Evolutionary conservation across 2,329 filamentous ascomycete genomes (phyloP).

Genomic region (Exophiala bonariae): DNA sequence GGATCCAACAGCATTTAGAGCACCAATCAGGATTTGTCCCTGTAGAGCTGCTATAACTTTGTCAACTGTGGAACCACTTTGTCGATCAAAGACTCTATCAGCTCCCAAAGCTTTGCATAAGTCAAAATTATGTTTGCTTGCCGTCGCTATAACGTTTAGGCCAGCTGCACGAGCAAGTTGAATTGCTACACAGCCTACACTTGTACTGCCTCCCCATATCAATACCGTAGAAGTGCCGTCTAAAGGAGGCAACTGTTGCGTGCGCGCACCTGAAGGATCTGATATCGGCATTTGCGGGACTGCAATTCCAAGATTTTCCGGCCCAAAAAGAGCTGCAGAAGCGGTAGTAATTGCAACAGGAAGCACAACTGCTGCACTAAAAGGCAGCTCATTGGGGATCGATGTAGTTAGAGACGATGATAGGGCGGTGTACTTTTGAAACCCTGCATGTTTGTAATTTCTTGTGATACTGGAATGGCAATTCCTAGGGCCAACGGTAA

Average conservation of each 20-base stretch:
- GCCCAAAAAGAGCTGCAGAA: conserved; percentile 29
- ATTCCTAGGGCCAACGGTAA: neutral
- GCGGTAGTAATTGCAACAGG: conserved; percentile 34
- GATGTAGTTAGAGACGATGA: conserved; percentile 18
- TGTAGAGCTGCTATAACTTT: conserved; percentile 16
- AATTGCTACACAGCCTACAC: conserved; percentile 46
- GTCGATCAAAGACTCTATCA: conserved; percentile 45
- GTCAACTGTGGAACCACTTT: conserved; percentile 16
- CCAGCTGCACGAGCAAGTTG: conserved; percentile 43
- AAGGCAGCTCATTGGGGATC: conserved; percentile 31
- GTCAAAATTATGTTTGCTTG: conserved; percentile 42
- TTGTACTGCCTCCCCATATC: conserved; percentile 53
- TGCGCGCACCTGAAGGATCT: neutral
- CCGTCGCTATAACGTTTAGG: conserved; percentile 40
- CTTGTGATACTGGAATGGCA: conserved; percentile 8
- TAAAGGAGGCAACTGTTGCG: conserved; percentile 21
- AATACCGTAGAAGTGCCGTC: conserved; percentile 36
- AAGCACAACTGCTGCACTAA: conserved; percentile 31
- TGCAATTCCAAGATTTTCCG: conserved; percentile 23
- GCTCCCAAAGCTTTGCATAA: conserved; percentile 46
- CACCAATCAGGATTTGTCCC: neutral
- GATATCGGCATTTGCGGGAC: neutral
- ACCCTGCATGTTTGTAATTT: conserved; percentile 25
- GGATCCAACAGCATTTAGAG: conserved; percentile 1
- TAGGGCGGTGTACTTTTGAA: conserved; percentile 33